Evolutionary conservation across 1,284 basidiomycete genomes (phyloP).

Genomic region (Austroboletus novae-zelandiae): DNA sequence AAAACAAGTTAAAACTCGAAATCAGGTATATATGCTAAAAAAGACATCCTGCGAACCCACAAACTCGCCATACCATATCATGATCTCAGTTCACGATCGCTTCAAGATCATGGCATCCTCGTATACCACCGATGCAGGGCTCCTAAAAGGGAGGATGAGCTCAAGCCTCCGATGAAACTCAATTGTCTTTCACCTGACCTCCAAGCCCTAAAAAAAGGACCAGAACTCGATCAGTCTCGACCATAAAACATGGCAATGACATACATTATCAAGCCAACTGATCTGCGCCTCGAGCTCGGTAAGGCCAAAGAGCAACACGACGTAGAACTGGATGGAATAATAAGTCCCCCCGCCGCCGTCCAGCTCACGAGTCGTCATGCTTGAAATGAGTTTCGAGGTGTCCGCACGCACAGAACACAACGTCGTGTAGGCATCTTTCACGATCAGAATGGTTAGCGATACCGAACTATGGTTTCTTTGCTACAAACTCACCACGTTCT

Average conservation of each 20-base stretch:
- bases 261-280: conserved; percentile 40
- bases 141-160: conserved; percentile 21
- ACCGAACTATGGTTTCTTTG: background rate
- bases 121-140: conserved; percentile 39
- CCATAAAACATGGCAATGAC: background rate
- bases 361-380: conserved; percentile 16
- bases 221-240: background rate
- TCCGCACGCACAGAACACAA: conserved; percentile 38
- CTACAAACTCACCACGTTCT: conserved; percentile 16
- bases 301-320: conserved; percentile 41
- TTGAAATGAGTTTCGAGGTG: conserved; percentile 28
- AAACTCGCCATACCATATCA: too few species aligned
- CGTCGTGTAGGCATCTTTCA: conserved; percentile 32
- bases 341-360: conserved; percentile 24
- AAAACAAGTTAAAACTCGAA: too few species aligned
- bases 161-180: background rate
- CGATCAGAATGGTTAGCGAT: background rate
- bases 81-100: background rate
- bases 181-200: conserved; percentile 26
- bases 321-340: conserved; percentile 35
- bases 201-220: conserved; percentile 17
- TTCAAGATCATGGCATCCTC: conserved; percentile 21
- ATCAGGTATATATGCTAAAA: too few species aligned
- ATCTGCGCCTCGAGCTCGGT: conserved; percentile 46
- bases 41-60: too few species aligned